Conservation (phyloP, 2,329 filamentous ascomycete species). For the Fusarium transvaalense region DNA sequence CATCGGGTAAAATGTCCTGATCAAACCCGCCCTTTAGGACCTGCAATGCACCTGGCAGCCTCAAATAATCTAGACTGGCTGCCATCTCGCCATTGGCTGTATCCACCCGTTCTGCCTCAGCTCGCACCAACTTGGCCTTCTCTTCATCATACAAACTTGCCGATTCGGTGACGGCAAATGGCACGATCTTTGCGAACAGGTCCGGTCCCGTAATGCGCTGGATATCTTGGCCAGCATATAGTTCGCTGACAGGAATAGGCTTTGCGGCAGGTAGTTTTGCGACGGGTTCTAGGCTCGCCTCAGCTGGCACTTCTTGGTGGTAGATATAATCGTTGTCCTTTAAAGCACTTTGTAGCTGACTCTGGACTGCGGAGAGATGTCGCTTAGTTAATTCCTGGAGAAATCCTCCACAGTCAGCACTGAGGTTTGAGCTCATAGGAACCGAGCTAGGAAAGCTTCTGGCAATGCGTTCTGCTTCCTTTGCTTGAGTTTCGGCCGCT, state of each 20-base stretch:
- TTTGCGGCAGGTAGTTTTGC: slow-evolving; percentile 95
- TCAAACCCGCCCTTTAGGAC: slow-evolving; percentile 94
- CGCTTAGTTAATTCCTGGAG: slow-evolving; percentile 87
- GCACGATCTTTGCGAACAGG: slow-evolving; percentile 96
- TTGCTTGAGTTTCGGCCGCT: slow-evolving; percentile 81
- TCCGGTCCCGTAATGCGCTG: slow-evolving; percentile 97
- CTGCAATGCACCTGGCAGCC: slow-evolving; percentile 88
- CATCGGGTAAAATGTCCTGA: slow-evolving; percentile 87
- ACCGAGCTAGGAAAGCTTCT: slow-evolving; percentile 84
- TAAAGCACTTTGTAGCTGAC: slow-evolving; percentile 78
- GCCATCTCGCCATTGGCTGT: slow-evolving; percentile 96
- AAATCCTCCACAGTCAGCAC: slow-evolving; percentile 79
- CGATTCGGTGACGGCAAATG: slow-evolving; percentile 94
- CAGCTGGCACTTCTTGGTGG: slow-evolving; percentile 89
- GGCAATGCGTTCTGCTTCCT: slow-evolving; percentile 81
- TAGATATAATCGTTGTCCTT: slow-evolving; percentile 99
- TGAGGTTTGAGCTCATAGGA: slow-evolving; percentile 84
- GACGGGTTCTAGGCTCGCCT: slow-evolving; percentile 83
- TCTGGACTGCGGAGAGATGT: slow-evolving; percentile 83
- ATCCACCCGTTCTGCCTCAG: slow-evolving; percentile 93
- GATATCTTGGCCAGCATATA: slow-evolving; percentile 97
- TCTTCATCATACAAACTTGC: slow-evolving; percentile 98
- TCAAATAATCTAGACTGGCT: slow-evolving; percentile 91
- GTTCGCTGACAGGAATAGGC: slow-evolving; percentile 94
- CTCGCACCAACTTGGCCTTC: slow-evolving; percentile 93